A percentile compares a stretch with the other conserved stretches of the same genome.
phyloP scores from a whole-genome alignment of 495 filamentous ascomycete genomes.

The Achaetomiella virescens region DNA sequence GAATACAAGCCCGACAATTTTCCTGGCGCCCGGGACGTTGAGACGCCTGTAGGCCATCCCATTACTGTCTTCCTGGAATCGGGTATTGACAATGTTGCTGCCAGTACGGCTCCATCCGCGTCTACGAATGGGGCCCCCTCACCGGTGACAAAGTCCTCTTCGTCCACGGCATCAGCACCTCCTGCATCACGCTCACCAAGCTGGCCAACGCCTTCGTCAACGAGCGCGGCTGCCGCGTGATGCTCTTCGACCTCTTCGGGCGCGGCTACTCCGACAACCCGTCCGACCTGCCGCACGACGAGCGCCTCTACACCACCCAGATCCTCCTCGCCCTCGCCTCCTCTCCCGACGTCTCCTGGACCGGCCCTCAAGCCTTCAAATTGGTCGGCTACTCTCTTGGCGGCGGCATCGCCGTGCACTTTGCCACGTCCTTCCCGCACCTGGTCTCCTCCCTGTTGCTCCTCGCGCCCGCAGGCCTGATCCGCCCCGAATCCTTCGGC shows the following conservation, averaged over 20 bases:
- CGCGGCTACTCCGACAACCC: constrained; percentile 73
- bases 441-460: constrained; percentile 63
- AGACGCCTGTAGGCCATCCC: constrained; percentile 31
- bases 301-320: constrained; percentile 66
- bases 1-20: constrained; percentile 36
- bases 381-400: constrained; percentile 82
- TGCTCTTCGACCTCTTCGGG: constrained; percentile 77
- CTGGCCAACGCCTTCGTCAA: constrained; percentile 65
- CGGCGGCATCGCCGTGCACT: constrained; percentile 69
- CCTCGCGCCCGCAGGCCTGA: constrained; percentile 67
- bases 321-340: constrained; percentile 67
- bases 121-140: constrained; percentile 89
- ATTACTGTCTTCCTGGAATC: neutral
- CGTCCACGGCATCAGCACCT: constrained; percentile 82
- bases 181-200: constrained; percentile 63
- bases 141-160: constrained; percentile 72
- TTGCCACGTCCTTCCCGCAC: constrained; percentile 63
- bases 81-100: constrained; percentile 6
- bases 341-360: constrained; percentile 59
- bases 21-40: constrained; percentile 40
- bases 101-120: constrained; percentile 71
- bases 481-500: constrained; percentile 59
- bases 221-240: constrained; percentile 66
- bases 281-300: constrained; percentile 60
- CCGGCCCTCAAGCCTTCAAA: constrained; percentile 53